Conservation (phyloP, 2,329 filamentous ascomycete species). For the Epichloe amarillans region DNA sequence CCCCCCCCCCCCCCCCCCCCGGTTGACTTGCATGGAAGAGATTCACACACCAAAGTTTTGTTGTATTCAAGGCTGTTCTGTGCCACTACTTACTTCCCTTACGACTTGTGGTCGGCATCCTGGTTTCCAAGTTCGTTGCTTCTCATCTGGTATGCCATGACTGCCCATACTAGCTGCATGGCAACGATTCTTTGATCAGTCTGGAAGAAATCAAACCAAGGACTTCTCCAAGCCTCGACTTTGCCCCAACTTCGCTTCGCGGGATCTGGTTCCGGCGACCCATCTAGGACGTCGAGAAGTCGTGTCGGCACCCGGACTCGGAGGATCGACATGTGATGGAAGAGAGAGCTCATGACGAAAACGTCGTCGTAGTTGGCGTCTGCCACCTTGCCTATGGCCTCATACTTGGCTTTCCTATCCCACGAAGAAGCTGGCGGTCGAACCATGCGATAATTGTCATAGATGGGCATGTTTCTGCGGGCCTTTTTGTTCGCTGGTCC, state of each 20-base stretch:
- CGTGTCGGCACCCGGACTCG: conserved; percentile 43
- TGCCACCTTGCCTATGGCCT: conserved; percentile 37
- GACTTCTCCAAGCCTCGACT: conserved; percentile 42
- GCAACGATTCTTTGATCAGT: conserved; percentile 40
- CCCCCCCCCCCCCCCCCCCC: too few relatives aligned
- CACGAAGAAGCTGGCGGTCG: conserved; percentile 43
- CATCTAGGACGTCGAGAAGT: conserved; percentile 39
- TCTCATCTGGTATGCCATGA: conserved; percentile 49
- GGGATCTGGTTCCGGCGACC: conserved; percentile 23
- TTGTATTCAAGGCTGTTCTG: neutral
- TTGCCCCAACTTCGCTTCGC: conserved; percentile 33
- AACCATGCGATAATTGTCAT: conserved; percentile 51
- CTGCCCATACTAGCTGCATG: conserved; percentile 42
- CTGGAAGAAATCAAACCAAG: conserved; percentile 48
- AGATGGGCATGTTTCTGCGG: conserved; percentile 43
- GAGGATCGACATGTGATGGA: conserved; percentile 47
- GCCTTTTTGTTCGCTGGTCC: conserved; percentile 31
- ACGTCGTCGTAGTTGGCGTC: conserved; percentile 44
- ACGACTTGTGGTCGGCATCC: neutral
- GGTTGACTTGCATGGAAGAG: neutral
- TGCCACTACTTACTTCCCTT: neutral
- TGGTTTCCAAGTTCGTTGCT: conserved; percentile 11
- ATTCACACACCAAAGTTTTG: neutral
- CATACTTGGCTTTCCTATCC: conserved; percentile 47
- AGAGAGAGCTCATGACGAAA: conserved; percentile 46